Evolutionary conservation across 2,329 filamentous ascomycete species (phyloP), one percentile per base, ranked within the genome.

Genomic region (Colletotrichum tropicicola): DNA sequence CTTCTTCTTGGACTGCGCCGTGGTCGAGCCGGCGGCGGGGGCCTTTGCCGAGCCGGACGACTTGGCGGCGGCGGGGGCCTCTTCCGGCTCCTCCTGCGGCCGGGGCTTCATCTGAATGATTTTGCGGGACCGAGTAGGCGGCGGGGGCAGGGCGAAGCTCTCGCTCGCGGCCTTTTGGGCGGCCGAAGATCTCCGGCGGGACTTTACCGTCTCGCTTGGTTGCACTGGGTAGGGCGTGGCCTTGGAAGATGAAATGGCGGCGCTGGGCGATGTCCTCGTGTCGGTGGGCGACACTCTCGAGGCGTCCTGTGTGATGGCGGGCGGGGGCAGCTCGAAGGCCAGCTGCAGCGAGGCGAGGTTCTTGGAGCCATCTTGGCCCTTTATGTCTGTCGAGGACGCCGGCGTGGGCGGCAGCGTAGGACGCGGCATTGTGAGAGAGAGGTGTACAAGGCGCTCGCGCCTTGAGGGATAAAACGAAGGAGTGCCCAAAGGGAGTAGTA

Each of bases 71-170:
- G 73, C 57, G 25, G 70, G 56, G 54, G 68, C 67, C 43, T 73
- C 70, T 21, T 69, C 68, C 35, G 75, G 69, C 58, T 79, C 74
- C 65, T 82, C 74, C 69, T 87, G 80, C 28, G 77, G 72, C 25
- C 82, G 79, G 17, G 87, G 95, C 78, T 97, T 97, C 94, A 98
- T 97, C 80, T 98, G 95, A 63, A 98, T 98, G 75, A 99, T 98
- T 81, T 97, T 98, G 72, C 95, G 91, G 43, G 93, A 92, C 68
- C 95, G 86, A 3, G 94, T 97, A 0, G 96, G 96, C 15, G 95
- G 96, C 9, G 96, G 96, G 19, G 96, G 96, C 15, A 99, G 86
- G 9, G 92, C 87, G 76, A 97, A 97, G 49, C 86, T 82, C 70
- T 89, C 86, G 69, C 88, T 90, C 60, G 79, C 73, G 13, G 80